A percentile compares a stretch with the other conserved stretches of the same genome.
These are phyloP conservation scores for Lineolata rhizophorae DNA, from an alignment of 495 filamentous ascomycete species.

Conservation along the genomic window DNA sequence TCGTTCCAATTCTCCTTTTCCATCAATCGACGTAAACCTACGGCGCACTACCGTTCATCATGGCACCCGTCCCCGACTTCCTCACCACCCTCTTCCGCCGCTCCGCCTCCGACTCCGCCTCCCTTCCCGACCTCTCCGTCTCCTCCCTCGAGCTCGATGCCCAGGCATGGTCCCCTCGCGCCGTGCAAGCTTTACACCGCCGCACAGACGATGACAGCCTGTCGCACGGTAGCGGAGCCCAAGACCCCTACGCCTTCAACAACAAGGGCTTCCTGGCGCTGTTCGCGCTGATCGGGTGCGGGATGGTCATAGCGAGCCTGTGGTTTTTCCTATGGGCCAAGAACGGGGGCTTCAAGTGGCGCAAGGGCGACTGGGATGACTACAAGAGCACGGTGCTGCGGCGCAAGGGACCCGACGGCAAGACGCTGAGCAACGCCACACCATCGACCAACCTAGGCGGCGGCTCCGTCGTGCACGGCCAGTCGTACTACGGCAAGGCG, in stretches of 20 bases:
- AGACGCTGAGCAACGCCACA: conserved; percentile 57
- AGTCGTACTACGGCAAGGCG: too few species aligned
- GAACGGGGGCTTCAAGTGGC: conserved; percentile 82
- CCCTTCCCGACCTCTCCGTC: conserved; percentile 2
- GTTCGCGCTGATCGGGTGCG: conserved; percentile 64
- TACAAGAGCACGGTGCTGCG: conserved; percentile 95
- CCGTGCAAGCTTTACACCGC: too few species aligned
- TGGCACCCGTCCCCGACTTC: not conserved
- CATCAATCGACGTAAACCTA: too few species aligned
- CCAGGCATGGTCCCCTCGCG: too few species aligned
- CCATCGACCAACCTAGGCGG: conserved; percentile 61
- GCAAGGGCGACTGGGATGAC: conserved; percentile 79
- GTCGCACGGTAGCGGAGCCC: conserved; percentile 28
- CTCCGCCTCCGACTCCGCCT: not conserved
- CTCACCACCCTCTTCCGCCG: not conserved
- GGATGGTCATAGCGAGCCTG: conserved; percentile 51
- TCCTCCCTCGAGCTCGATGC: conserved; percentile 9
- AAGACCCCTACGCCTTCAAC: conserved; percentile 49
- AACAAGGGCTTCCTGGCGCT: conserved; percentile 64
- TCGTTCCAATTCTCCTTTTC: too few species aligned
- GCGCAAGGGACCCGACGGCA: conserved; percentile 73
- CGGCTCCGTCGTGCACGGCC: conserved; percentile 38
- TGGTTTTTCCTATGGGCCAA: conserved; percentile 99
- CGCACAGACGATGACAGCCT: too few species aligned
- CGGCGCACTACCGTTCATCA: not conserved